phyloP scores from a whole-genome alignment of 73 alveolate genomes.

The Uronychia setigera region DNA sequence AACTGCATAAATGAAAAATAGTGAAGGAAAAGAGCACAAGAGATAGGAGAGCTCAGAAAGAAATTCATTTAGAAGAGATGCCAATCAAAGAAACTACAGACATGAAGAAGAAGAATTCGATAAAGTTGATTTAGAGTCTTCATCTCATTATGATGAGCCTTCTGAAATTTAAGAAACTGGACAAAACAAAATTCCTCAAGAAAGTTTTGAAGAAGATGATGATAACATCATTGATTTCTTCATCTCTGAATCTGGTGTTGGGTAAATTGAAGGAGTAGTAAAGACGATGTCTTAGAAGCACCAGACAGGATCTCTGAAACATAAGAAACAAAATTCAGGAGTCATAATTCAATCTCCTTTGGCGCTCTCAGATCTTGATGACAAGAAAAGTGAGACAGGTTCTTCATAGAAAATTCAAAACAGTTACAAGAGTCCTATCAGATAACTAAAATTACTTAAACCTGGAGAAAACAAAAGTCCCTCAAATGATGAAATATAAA shows the following conservation, averaged over 20 bases:
- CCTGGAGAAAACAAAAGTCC: background rate
- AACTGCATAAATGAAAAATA: too few relatives aligned
- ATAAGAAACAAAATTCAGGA: background rate
- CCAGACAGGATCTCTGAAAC: background rate
- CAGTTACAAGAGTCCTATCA: background rate
- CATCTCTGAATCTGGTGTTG: background rate
- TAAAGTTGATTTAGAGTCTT: background rate
- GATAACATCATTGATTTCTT: background rate
- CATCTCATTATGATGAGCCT: background rate
- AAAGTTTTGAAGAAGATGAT: background rate
- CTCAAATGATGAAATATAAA: too few relatives aligned
- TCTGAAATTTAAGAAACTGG: background rate
- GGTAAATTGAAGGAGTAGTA: too few relatives aligned
- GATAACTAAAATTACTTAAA: background rate
- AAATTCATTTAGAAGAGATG: too few relatives aligned
- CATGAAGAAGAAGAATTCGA: background rate
- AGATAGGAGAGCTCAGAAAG: too few relatives aligned
- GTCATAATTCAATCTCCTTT: background rate
- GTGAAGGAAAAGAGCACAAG: too few relatives aligned
- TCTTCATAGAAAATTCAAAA: background rate
- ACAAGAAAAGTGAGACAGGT: background rate
- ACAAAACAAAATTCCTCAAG: too few relatives aligned
- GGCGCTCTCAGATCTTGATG: background rate
- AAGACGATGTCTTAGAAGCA: too few relatives aligned
- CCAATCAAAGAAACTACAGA: too few relatives aligned